Evolutionary conservation across 192 early-diverging fungal genomes (phyloP).

Genomic region (Linnemannia elongata): DNA sequence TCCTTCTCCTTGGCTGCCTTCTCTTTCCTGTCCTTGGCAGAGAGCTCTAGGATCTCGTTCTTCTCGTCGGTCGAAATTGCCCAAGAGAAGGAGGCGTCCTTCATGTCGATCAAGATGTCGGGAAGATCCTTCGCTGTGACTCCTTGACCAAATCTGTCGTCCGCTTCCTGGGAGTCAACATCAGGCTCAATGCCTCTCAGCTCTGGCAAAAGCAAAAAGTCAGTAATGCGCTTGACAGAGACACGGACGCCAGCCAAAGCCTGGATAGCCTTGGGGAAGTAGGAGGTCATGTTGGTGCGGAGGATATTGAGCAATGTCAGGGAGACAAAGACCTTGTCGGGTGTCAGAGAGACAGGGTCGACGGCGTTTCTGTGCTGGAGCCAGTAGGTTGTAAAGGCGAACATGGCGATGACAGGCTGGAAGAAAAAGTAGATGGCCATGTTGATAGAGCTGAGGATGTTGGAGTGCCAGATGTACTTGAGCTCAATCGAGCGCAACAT

Average conservation of each 20-base stretch:
- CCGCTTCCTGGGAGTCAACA: neutral
- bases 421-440: slow-evolving; percentile 24
- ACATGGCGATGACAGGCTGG: slow-evolving; percentile 16
- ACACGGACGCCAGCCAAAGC: slow-evolving; percentile 18
- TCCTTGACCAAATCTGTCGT: neutral
- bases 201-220: slow-evolving; percentile 33
- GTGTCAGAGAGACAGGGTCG: neutral
- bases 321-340: slow-evolving; percentile 29
- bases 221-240: slow-evolving; percentile 18
- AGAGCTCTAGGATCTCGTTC: slow-evolving; percentile 11
- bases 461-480: slow-evolving; percentile 6
- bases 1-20: neutral
- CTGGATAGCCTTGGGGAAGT: slow-evolving; percentile 26
- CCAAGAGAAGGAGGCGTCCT: slow-evolving; percentile 26
- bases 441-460: slow-evolving; percentile 23
- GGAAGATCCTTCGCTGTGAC: neutral
- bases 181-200: slow-evolving; percentile 10
- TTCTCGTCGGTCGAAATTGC: slow-evolving; percentile 8
- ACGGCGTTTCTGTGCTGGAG: slow-evolving; percentile 1
- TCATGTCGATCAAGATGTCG: slow-evolving; percentile 25
- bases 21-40: slow-evolving; percentile 13
- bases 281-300: slow-evolving; percentile 23
- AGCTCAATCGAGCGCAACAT: slow-evolving; percentile 19
- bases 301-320: slow-evolving; percentile 22
- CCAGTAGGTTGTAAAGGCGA: slow-evolving; percentile 21